Evolutionary conservation across 257 asterid species (phyloP), one percentile per base, ranked within the genome.

Genomic region (Solanum dulcamara): DNA sequence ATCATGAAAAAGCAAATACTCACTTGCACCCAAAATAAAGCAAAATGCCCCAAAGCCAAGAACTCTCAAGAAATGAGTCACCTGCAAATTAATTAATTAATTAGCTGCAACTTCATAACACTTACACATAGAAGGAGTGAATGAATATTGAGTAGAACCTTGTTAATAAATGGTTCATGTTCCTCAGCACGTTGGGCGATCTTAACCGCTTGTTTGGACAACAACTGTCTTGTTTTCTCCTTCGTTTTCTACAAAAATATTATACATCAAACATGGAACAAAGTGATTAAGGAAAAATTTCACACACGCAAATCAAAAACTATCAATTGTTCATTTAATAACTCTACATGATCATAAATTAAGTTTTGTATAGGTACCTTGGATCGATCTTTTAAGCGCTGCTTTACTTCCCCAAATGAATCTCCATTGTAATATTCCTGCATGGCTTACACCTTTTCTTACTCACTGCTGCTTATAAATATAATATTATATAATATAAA

Each of bases 171-270:
- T 81, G 92, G 90, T 87, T 94, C 98, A 44, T 94, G 99, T 89
- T 93, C 99, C 87, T 93, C 98, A 74, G 99, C 98, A 90, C 92
- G 94, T 85, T 91, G 93, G 38, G 99, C 98, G 83, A 96, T 96
- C 93, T 92, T 90, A 32, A 81, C 90, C 2, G 97, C 97, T 35
- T 92, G 94, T 86, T 92, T 91, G 40, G 94, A 87, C 91, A 95
- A 89, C 59, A 95, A 91, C 95, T 90, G 84, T 55, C 90, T 94
- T 51, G 97, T 93, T 85, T 91, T 82, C 89, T 93, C 97, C 92
- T 90, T 94, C 14, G 98, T 68, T 96, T 90, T 94, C 99, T 96
- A 85, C 89, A 67, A 66, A 86, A 59, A 85, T 18, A 8, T 37
- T 37, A 37, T 44, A 44, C 10, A 44, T 62, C 84, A 70, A 86